Evolutionary conservation across 345 rosid genomes (phyloP).

Genomic region (Firmiana major): DNA sequence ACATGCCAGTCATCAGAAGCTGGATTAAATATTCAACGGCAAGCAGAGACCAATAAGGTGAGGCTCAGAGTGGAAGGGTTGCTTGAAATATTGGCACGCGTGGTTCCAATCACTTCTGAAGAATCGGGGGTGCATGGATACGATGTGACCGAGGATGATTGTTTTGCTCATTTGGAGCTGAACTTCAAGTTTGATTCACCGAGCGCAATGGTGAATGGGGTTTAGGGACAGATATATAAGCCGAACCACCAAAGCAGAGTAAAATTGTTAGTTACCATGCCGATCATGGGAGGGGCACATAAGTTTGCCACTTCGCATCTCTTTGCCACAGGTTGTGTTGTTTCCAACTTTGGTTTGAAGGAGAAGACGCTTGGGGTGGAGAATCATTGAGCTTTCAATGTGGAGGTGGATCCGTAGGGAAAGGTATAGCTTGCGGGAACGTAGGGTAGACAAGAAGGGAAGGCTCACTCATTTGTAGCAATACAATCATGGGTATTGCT

Average conservation of each 20-base stretch:
- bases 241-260: conserved; percentile 60
- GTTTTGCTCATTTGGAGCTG: conserved; percentile 61
- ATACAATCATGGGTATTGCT: background rate
- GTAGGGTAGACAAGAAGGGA: conserved; percentile 8
- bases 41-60: conserved; percentile 42
- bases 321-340: conserved; percentile 34
- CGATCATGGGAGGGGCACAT: conserved; percentile 48
- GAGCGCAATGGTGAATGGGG: conserved; percentile 51
- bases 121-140: conserved; percentile 55
- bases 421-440: conserved; percentile 55
- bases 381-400: conserved; percentile 43
- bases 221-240: conserved; percentile 43
- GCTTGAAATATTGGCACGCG: conserved; percentile 44
- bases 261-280: conserved; percentile 62
- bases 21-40: conserved; percentile 44
- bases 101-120: conserved; percentile 59
- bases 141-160: conserved; percentile 47
- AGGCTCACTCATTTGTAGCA: background rate
- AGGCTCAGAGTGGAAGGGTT: conserved; percentile 33
- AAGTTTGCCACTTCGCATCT: conserved; percentile 48
- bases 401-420: conserved; percentile 35
- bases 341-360: conserved; percentile 32
- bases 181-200: conserved; percentile 52
- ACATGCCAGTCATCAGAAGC: conserved; percentile 33
- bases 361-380: conserved; percentile 9